Evolutionary conservation across 2,329 filamentous ascomycete species (phyloP), one percentile per base, ranked within the genome.

Genomic region (Diaporthe australafricana): DNA sequence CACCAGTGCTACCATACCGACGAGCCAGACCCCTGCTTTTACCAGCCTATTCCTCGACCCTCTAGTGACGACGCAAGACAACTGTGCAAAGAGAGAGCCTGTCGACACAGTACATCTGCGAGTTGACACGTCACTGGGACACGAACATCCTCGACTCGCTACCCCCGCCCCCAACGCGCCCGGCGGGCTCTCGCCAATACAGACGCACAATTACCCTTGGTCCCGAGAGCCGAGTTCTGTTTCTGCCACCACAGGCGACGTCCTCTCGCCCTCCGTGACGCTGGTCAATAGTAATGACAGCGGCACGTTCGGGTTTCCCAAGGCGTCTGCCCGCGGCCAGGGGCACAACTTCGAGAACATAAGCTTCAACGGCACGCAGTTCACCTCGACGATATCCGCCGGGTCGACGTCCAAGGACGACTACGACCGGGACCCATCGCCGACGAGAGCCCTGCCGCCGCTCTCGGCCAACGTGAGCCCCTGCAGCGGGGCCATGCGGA

Each of bases 1-100:
- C 67, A 82, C 81, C 3, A 80, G 74, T n/a, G 74, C 72, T 25
- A 50, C 66, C 27, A 72, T 73, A 16, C 40, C 57, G 20, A 72
- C 60, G 48, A 67, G 6, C 70, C 68, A 56, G 48, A 52, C 14
- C 48, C 73, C 50, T 72, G 74, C 73, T 42, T 76, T 30, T 35
- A 52, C 52, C 35, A 72, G 57, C 27, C 77, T 32, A 71, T 78
- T 30, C 38, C 55, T 69, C 14, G 22, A 40, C n/a, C 22, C 52
- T 5, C 16, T 53, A 71, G 20, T 77, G 74, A 1, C 75, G 74
- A 27, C 75, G 74, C 2, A 72, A 73, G 9, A 75, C 77, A 2
- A 75, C 76, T 1, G 56, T 73, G 7, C 76, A 68, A 1, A 75
- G 71, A 30, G 27, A 16, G n/a, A 38, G 12, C 32, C 47, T 2